Base-by-base conservation (phyloP, 2,329 filamentous ascomycete genomes). In the Cytospora paraplurivora region DNA sequence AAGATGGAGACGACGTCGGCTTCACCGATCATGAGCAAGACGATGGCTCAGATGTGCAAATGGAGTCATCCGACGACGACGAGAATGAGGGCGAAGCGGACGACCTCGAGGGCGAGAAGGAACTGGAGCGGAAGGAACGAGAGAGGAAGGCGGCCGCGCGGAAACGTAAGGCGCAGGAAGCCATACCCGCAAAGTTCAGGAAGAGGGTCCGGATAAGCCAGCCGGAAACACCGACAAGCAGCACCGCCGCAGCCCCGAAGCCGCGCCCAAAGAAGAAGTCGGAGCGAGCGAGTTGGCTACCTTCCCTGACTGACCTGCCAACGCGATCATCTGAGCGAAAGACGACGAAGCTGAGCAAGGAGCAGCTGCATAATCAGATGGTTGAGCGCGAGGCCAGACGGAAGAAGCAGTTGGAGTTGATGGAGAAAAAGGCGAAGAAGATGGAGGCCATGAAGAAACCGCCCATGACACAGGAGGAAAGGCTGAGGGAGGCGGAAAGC, bases 61-160 rank as follows among this genome's bases (percentile, higher is more conserved):
- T 97, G 80, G 92, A 96, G 71, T 93, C 90, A 15, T 96, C 92
- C 0, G 91, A 88, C 0, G 90, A 93, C 54, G 92, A 95, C 65
- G 89, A 92, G 63, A 81, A 89, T 64, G 76, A 78, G 44, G 77
- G 76, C 61, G 74, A 73, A 34, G 83, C 82, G 21, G 86, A 95
- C 68, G 92, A 96, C 50, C 75, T 95, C 5, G 91, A 92, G 62
- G 95, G 95, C 38, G 95, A 99, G 77, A 90, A 88, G 71, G 92
- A 96, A 76, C 76, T 99, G 61, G 88, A 95, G 76, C 88, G 86
- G 67, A 85, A 90, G 69, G 92, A 89, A 63, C 88, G 87, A 69
- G 86, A 85, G 64, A 89, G 89, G 70, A 85, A 81, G 70, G 76
- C 82, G 63, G 86, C 84, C 3, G 91, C 82, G 57, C 79, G 92